Evolutionary conservation across 2,329 filamentous ascomycete genomes (phyloP), one percentile per base, ranked within the genome.

Genomic region (Beauveria asiatica): DNA sequence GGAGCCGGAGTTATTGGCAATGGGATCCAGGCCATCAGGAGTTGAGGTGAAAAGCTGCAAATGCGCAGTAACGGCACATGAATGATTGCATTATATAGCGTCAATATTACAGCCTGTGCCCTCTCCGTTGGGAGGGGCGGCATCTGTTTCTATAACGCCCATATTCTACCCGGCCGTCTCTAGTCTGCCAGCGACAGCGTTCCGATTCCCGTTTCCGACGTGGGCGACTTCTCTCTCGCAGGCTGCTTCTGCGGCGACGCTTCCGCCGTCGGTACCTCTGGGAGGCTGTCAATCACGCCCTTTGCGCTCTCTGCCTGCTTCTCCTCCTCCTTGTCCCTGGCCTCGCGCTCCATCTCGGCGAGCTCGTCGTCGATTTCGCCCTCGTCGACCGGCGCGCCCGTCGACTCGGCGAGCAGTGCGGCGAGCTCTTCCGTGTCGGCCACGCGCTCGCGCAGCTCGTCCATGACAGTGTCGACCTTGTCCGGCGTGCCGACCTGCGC

Each of bases 341-440:
- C 82, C 64, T 83, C 79, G 39, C 70, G 76, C 73, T 92, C 86
- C 75, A 99, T 76, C 3, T 80, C 86, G 65, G 89, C 88, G 51
- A 97, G 80, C 75, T 97, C 93, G 62, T 93, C 89, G 66, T 97
- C 92, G 59, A 97, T 84, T 71, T 95, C 92, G 21, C 70, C 80
- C 69, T 96, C 92, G 70, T 96, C 90, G 37, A 96, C 78, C 1
- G 72, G 72, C 45, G 67, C 70, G 16, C 74, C 76, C 13, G 75
- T 79, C 6, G 69, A 66, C 65, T 94, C 90, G 57, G 86, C 85
- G 63, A 97, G 81, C 45, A 93, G 86, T 59, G 81, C 83, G 30
- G 85, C 84, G 23, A 97, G 83, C 75, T 97, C 93, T 69, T 97
- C 92, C 25, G 88, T 85, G 66, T 88, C 85, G 56, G 77, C 81